Evolutionary conservation across 1,139 yeast species (phyloP), one percentile per base, ranked within the genome.

Genomic region (Magnusiomyces sp.): DNA sequence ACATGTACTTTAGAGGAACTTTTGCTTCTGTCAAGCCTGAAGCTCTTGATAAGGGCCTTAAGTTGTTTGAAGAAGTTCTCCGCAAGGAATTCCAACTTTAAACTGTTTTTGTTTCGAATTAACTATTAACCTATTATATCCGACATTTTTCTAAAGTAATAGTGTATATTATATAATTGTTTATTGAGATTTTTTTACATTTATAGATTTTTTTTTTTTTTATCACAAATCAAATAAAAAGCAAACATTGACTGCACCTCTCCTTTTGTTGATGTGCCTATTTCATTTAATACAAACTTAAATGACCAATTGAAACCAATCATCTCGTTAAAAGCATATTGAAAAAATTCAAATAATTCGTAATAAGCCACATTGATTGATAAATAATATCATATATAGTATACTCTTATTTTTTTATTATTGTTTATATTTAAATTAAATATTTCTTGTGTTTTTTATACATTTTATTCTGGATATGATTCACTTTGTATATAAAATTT

Each of bases 1-100:
- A 70, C 52, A 68, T 86, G 60, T 86, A 81, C 73, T 88, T 85
- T 74, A 81, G 97, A 71, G 96, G 95, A 47, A 88, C 96, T 20
- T 89, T 83, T 62, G 95, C 95, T 41, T 86, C 95, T 43, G 94
- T 83, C 45, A 80, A 87, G 31, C 73, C 77, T 54, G 87, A 79
- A 51, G 68, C 73, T 53, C 74, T 85, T 62, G 76, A 65, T 40
- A 58, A 60, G 38, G 95, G 92, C 40, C 68, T 86, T 56, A 74
- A 77, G 62, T 75, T 80, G 59, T 81, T 83, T 59, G 89, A 86
- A 50, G 70, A 71, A 54, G 83, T 85, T 20, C 58, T 78, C 44
- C 62, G 59, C 43, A 60, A 56, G 34, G 73, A 69, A 56, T 72
- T 67, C 43, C 23, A 38, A n/a, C n/a, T n/a, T n/a, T n/a, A n/a